These are phyloP conservation scores for Hymenoscyphus infarciens DNA, from an alignment of 2,329 filamentous ascomycete genomes.

Conservation along the genomic window DNA sequence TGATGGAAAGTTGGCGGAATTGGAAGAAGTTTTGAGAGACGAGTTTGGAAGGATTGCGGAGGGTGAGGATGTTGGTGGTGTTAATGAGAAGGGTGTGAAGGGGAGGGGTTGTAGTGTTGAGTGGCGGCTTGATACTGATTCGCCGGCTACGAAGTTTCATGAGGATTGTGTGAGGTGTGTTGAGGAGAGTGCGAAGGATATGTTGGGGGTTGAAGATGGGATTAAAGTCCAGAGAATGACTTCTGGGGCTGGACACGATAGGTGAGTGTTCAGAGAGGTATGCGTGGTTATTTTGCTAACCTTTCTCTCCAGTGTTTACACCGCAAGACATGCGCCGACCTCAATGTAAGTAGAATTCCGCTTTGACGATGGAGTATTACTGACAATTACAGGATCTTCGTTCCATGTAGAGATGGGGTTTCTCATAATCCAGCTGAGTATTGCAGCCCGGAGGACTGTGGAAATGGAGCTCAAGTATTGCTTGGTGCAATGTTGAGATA, in stretches of 20 bases:
- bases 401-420: conserved; percentile 59
- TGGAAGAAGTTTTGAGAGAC: conserved; percentile 52
- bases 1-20: conserved; percentile 52
- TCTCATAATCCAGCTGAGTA: conserved; percentile 64
- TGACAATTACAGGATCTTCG: conserved; percentile 47
- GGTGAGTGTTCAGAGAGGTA: conserved; percentile 32
- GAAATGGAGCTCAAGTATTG: conserved; percentile 50
- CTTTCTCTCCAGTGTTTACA: conserved; percentile 50
- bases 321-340: conserved; percentile 56
- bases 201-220: conserved; percentile 49
- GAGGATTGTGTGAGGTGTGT: conserved; percentile 64
- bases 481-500: conserved; percentile 42
- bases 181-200: conserved; percentile 52
- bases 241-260: conserved; percentile 62
- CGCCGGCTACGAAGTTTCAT: conserved; percentile 62
- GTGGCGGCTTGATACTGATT: conserved; percentile 60
- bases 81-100: conserved; percentile 42
- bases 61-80: conserved; percentile 49
- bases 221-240: conserved; percentile 51
- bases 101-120: conserved; percentile 51
- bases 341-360: conserved; percentile 45
- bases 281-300: conserved; percentile 24
- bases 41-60: conserved; percentile 59
- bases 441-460: conserved; percentile 56
- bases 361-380: background rate